Evolutionary conservation across 2,329 filamentous ascomycete genomes (phyloP), one percentile per base, ranked within the genome.

Genomic region (Fusarium siculi): DNA sequence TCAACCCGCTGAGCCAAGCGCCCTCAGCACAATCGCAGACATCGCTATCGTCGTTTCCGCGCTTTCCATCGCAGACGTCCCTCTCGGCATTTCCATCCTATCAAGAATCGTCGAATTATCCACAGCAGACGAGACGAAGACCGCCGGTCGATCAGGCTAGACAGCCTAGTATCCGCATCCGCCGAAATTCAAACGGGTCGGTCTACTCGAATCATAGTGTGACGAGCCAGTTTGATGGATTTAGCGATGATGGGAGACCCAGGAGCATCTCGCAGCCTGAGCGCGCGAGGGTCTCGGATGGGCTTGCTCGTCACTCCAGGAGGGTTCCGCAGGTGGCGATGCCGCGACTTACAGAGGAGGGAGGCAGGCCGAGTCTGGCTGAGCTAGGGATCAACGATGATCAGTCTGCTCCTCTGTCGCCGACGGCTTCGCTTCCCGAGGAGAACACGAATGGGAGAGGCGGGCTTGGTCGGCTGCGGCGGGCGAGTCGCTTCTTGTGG

Each of bases 301-400:
- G 36, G 11, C 42, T 76, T 10, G 76, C 77, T 25, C 74, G 81
- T 18, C 77, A 80, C 57, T 80, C 79, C 28, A 71, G 80, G 42
- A 73, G 79, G 34, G 68, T 76, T 14, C 81, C 79, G n/a, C 81
- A 82, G 55, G 55, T 76, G 9, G 79, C 80, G 40, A 71, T 84
- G 76, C 82, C 82, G 18, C 80, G 82, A 43, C 72, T 84, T 50
- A 84, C 82, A 1, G 82, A 84, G 46, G 82, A 84, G 66, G 82
- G 82, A 14, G 62, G 68, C 0, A 77, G 82, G 0, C 82, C 82
- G 5, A 82, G 77, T 19, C 74, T 82, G 63, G 77, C 80, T 4
- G 82, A 84, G 44, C 64, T 84, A 36, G 80, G 78, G 1, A 47
- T 80, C 5, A 52, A 63, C 1, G 61, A 61, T 49, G 50, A 63